phyloP scores from a whole-genome alignment of 768 basidiomycete genomes.

The Trametes meyenii region DNA sequence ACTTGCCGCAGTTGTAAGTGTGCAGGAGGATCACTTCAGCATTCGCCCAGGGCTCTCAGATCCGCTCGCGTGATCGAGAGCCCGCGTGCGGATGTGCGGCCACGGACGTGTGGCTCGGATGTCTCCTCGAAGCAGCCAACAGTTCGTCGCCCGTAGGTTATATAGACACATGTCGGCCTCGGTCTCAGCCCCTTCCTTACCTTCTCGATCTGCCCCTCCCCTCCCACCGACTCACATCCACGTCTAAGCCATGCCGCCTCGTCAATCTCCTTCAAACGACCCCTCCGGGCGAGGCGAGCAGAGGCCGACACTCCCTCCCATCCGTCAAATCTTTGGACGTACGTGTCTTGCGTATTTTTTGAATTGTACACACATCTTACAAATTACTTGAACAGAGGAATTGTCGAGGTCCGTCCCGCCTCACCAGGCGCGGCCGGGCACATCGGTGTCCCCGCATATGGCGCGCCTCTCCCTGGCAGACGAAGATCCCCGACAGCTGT shows the following conservation, averaged over 20 bases:
- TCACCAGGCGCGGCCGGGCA: conserved; percentile 24
- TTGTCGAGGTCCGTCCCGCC: conserved; percentile 31
- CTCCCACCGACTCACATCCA: neutral
- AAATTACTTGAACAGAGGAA: conserved; percentile 22
- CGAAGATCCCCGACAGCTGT: conserved; percentile 23
- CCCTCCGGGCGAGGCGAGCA: conserved; percentile 31
- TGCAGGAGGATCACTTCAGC: conserved; percentile 14
- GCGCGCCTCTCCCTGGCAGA: conserved; percentile 29
- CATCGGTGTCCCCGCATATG: conserved; percentile 27
- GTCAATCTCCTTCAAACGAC: conserved; percentile 26
- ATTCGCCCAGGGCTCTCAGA: conserved; percentile 20
- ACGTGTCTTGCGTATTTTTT: conserved; percentile 19
- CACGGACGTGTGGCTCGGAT: conserved; percentile 8
- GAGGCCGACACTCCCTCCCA: conserved; percentile 70
- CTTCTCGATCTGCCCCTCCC: conserved; percentile 1
- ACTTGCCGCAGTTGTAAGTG: conserved; percentile 19
- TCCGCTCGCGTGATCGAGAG: conserved; percentile 8
- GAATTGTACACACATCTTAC: neutral
- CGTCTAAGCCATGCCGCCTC: conserved; percentile 29
- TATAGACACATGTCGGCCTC: conserved; percentile 19
- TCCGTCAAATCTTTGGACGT: conserved; percentile 72
- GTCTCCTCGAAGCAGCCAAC: conserved; percentile 11
- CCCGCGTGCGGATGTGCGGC: conserved; percentile 16
- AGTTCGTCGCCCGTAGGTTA: conserved; percentile 16
- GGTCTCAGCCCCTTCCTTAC: conserved; percentile 2